Evolutionary conservation across 202 grass and related monocot genomes (phyloP).

Genomic region (Schoenoplectus tabernaemontani): DNA sequence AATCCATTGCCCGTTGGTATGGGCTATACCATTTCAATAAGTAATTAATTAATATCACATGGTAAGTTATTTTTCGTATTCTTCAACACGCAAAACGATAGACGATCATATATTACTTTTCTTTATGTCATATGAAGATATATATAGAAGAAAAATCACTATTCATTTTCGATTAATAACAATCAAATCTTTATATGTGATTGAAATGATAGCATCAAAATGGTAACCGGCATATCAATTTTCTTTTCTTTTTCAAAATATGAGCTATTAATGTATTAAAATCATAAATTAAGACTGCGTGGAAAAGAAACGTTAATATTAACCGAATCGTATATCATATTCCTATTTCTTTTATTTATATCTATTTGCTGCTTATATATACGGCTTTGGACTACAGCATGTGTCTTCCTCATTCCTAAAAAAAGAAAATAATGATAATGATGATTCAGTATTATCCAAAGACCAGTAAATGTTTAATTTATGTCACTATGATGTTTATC

Average conservation of each 20-base stretch:
- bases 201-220: background rate
- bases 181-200: background rate
- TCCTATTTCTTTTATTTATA: background rate
- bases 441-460: conserved; percentile 5
- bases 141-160: background rate
- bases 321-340: background rate
- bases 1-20: background rate
- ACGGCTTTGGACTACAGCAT: background rate
- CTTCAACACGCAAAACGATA: background rate
- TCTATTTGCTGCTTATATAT: background rate
- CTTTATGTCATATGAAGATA: background rate
- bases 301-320: background rate
- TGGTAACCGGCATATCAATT: background rate
- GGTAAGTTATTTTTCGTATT: background rate
- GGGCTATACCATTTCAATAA: background rate
- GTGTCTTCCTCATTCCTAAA: background rate
- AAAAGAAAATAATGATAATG: background rate
- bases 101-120: background rate
- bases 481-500: background rate
- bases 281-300: background rate
- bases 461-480: background rate
- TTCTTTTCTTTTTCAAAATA: background rate
- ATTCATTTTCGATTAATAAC: background rate
- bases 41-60: background rate
- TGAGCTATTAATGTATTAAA: background rate